Base-by-base conservation (phyloP, 306 rosid genomes). In the Boehmeria nivea region DNA sequence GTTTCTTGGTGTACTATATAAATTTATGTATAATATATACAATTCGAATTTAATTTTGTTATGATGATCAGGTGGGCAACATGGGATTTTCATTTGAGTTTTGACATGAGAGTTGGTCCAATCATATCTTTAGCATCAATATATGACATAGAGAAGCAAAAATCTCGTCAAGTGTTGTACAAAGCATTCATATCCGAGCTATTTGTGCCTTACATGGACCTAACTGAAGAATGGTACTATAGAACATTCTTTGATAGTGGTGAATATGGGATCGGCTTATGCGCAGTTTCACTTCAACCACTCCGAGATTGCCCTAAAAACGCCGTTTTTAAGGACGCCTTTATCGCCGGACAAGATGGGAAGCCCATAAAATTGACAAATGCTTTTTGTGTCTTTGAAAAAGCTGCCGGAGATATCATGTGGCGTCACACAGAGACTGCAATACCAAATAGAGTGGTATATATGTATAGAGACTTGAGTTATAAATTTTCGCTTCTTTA, bases 391-490 rank as follows among this genome's bases (percentile, higher is more conserved):
- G 66, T 86, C 12, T 83, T 83, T 13, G 90, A 80, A 17, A 59
- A 33, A 11, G 20, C 65, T 28, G 70, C 80, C 0, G 85, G 85
- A 14, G 70, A 79, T 55, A 67, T 85, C 59, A 59, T 72, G 86
- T 85, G 94, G 94, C 89, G 86, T 38, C 86, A 82, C 65, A 67
- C 89, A 2, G 86, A 81, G 61, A 19, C 19, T 2, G 33, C 11
- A 4, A 66, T 81, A 50, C 86, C 86, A 1, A 12, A 55, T 12
- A 43, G 51, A 75, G 21, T 24, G 51, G 82, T 67, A 42, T 14
- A 10, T 31, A 10, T 4, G 9, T 31, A 4, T 31, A n/a, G n/a
- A n/a, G n/a, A n/a, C n/a, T n/a, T n/a, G n/a, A n/a, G n/a, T n/a
- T n/a, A n/a, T n/a, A n/a, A n/a, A n/a, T n/a, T n/a, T n/a, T n/a